These are phyloP conservation scores for Bruguiera sexangula DNA, from an alignment of 345 rosid genomes.

Conservation along the genomic window DNA sequence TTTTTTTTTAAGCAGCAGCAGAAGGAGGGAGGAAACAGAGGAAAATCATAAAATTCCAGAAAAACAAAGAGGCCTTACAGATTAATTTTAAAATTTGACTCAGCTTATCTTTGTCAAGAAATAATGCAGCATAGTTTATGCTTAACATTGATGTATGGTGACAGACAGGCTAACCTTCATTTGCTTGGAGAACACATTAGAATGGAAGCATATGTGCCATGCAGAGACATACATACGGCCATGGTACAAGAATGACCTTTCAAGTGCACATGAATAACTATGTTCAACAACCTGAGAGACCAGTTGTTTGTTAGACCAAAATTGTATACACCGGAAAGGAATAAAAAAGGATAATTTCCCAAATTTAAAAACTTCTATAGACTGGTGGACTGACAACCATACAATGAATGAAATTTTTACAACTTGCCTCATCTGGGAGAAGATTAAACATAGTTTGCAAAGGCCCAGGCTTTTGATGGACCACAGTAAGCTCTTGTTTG, in stretches of 20 bases:
- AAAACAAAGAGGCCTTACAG: not conserved
- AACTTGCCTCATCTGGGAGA: constrained; percentile 78
- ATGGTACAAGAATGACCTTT: constrained; percentile 95
- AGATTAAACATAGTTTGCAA: constrained; percentile 88
- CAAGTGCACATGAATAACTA: constrained; percentile 94
- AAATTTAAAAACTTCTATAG: not conserved
- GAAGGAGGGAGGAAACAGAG: not conserved
- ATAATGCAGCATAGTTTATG: not conserved
- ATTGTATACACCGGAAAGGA: constrained; percentile 2
- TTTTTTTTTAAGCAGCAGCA: too few species aligned
- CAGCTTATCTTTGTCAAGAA: not conserved
- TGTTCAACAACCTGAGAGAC: constrained; percentile 72
- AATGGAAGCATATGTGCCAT: constrained; percentile 99
- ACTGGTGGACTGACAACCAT: constrained; percentile 1
- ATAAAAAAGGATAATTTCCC: not conserved
- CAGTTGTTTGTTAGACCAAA: constrained; percentile 15
- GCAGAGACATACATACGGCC: constrained; percentile 98
- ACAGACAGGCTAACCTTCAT: constrained; percentile 67
- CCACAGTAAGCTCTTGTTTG: constrained; percentile 87
- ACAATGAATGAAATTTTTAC: constrained; percentile 13
- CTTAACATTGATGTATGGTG: constrained; percentile 1
- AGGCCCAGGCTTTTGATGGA: constrained; percentile 94
- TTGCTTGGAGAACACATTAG: constrained; percentile 97
- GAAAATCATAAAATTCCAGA: not conserved
- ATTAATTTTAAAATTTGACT: not conserved